Percentiles rank a stretch among this genome's conserved stretches.
phyloP scores from a whole-genome alignment of 805 yeast species.

The Myxozyma udenii region DNA sequence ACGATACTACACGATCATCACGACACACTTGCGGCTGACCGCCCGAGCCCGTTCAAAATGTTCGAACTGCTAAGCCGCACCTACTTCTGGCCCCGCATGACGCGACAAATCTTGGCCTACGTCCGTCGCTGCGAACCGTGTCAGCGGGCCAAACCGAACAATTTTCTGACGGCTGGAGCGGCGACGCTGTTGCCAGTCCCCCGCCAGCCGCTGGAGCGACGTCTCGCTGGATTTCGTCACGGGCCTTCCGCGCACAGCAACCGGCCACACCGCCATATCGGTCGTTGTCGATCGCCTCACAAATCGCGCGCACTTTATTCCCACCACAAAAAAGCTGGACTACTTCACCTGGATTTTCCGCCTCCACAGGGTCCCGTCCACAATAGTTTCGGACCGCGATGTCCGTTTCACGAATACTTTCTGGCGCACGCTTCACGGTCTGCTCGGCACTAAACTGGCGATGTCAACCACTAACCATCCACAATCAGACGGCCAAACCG shows the following conservation, averaged over 20 bases:
- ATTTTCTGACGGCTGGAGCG: constrained; percentile 4
- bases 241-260: constrained; percentile 14
- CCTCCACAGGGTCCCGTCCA: constrained; percentile 23
- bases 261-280: constrained; percentile 21
- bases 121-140: constrained; percentile 21
- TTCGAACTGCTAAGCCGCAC: too few species aligned
- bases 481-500: constrained; percentile 5
- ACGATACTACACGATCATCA: not conserved
- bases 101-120: not conserved
- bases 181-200: constrained; percentile 20
- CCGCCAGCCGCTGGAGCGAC: constrained; percentile 12
- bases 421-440: constrained; percentile 19
- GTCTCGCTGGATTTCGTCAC: constrained; percentile 27
- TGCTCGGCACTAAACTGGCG: constrained; percentile 11
- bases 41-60: not conserved
- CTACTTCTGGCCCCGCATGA: constrained; percentile 15
- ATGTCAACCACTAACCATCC: constrained; percentile 5
- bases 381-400: constrained; percentile 29
- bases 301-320: constrained; percentile 28
- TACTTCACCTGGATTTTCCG: constrained; percentile 17
- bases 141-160: constrained; percentile 5
- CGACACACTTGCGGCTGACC: constrained; percentile 4
- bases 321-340: constrained; percentile 6
- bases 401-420: constrained; percentile 14
- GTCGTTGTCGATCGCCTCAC: constrained; percentile 30